Conservation (phyloP, 768 basidiomycete species). For the Termitomyces titanicus region DNA sequence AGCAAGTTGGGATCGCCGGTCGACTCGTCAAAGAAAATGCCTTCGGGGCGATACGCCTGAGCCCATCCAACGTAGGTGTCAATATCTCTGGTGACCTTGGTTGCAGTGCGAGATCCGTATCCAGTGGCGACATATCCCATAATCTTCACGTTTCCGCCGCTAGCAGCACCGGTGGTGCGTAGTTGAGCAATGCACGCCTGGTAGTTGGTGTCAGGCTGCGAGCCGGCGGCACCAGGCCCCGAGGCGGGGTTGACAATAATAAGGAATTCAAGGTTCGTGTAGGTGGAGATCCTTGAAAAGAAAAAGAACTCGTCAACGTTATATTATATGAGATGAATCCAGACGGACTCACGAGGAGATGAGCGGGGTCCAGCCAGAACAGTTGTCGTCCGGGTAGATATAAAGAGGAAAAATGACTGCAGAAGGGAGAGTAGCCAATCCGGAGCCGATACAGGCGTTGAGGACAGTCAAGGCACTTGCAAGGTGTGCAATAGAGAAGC, state of each 20-base stretch:
- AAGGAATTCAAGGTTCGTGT: constrained; percentile 24
- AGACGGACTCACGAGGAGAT: constrained; percentile 17
- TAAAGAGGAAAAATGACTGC: constrained; percentile 30
- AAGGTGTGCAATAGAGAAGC: background rate
- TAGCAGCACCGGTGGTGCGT: constrained; percentile 5
- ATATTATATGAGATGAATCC: background rate
- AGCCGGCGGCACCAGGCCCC: constrained; percentile 23
- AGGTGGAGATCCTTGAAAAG: constrained; percentile 19
- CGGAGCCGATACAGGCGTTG: constrained; percentile 4
- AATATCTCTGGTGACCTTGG: constrained; percentile 23
- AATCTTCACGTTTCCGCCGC: constrained; percentile 22
- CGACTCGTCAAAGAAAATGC: constrained; percentile 35
- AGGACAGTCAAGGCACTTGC: constrained; percentile 1
- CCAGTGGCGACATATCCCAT: constrained; percentile 30
- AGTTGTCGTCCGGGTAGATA: constrained; percentile 23
- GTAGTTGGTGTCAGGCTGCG: constrained; percentile 26
- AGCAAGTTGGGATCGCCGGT: constrained; percentile 13
- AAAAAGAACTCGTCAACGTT: background rate
- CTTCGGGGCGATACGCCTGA: constrained; percentile 24
- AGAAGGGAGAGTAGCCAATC: constrained; percentile 16
- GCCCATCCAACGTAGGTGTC: constrained; percentile 28
- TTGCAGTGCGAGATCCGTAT: constrained; percentile 16
- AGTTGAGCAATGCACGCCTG: constrained; percentile 24
- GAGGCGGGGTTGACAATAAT: constrained; percentile 29
- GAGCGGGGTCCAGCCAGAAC: constrained; percentile 23